phyloP scores from a whole-genome alignment of 1,284 basidiomycete species.

The Mycena sp. region DNA sequence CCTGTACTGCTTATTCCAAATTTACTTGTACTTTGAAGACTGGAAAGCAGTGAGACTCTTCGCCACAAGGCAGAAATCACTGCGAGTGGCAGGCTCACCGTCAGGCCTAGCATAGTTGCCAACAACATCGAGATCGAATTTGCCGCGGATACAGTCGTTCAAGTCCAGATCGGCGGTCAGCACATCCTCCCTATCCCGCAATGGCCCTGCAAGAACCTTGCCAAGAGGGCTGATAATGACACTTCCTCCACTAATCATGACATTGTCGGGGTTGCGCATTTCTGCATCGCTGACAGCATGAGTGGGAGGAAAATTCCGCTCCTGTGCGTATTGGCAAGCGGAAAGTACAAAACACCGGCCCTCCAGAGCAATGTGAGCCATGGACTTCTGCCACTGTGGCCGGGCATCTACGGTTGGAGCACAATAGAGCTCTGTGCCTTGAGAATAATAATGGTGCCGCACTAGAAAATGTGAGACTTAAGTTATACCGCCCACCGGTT shows the following conservation, averaged over 20 bases:
- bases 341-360: slow-evolving; percentile 78
- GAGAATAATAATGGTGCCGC: slow-evolving; percentile 67
- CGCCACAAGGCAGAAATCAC: neutral
- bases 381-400: slow-evolving; percentile 69
- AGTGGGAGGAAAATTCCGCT: slow-evolving; percentile 67
- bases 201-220: slow-evolving; percentile 72
- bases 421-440: slow-evolving; percentile 73
- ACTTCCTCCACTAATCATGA: slow-evolving; percentile 77
- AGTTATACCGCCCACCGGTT: neutral
- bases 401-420: slow-evolving; percentile 78
- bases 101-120: slow-evolving; percentile 70
- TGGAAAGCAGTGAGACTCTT: slow-evolving; percentile 1
- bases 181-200: slow-evolving; percentile 68
- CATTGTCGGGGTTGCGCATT: slow-evolving; percentile 56
- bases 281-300: slow-evolving; percentile 57
- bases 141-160: slow-evolving; percentile 68
- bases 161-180: slow-evolving; percentile 73
- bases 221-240: slow-evolving; percentile 77
- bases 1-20: slow-evolving; percentile 3
- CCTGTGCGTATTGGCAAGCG: slow-evolving; percentile 70
- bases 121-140: slow-evolving; percentile 76
- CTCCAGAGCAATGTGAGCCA: slow-evolving; percentile 81
- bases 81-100: slow-evolving; percentile 47
- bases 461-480: slow-evolving; percentile 49
- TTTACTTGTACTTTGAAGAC: slow-evolving; percentile 33